Base-by-base conservation (phyloP, 2,329 filamentous ascomycete genomes). In the Teratosphaeria pseudoeucalypti region DNA sequence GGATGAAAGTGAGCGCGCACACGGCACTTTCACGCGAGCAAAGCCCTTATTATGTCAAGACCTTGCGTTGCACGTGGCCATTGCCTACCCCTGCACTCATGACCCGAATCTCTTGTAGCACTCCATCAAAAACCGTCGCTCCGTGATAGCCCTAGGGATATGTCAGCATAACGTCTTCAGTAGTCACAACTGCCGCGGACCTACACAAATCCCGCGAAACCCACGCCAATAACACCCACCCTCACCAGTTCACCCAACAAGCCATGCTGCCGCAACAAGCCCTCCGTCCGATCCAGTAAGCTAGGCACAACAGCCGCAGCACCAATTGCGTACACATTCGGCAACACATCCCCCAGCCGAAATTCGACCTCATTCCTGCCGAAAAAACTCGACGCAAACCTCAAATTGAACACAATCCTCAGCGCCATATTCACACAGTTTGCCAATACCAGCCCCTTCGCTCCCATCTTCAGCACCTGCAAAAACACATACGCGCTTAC, bases 391-490 rank as follows among this genome's bases (percentile, higher is more conserved):
- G 72, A 76, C 59, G 96, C 88, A 70, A 96, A 99, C 53, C 72
- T 69, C 19, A 77, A 75, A 68, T 91, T 94, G 89, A 91, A 99
- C 7, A 83, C 62, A 60, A 95, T 95, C 62, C 94, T 84, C 67
- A 92, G 84, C 0, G 77, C 75, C 92, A 99, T 96, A 71, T 96
- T 97, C 67, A 96, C 83, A 54, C 83, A 85, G 72, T 97, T 99
- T 57, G 92, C 92, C 65, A 84, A 81, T 0, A 99, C 90, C 52
- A 99, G 77, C 0, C 94, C 94, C 52, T 81, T 78, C 0, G 91
- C 92, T 0, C 91, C 94, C 62, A 89, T 76, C 7, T 80, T 78
- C 27, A 88, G 73, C 10, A 90, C 75, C n/a, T 80, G 77, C 64
- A 99, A 79, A 64, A 90, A 88, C 6, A 91, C 63, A 68, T 85